Base-by-base conservation (phyloP, 2,329 filamentous ascomycete genomes). In the Colletotrichum theobromicola region DNA sequence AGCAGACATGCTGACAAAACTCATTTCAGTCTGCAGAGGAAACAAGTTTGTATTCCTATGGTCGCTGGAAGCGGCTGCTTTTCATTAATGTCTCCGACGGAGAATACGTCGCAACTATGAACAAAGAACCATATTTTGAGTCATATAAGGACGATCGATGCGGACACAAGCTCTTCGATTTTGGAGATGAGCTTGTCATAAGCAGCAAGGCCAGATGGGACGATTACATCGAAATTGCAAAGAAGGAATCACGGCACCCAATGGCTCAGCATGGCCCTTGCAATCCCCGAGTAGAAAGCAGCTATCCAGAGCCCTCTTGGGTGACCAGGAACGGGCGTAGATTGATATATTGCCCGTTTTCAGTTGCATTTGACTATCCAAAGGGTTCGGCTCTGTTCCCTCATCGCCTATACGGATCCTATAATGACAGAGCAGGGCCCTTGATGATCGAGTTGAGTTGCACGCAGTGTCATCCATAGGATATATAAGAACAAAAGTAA, bases 191-290 rank as follows among this genome's bases (percentile, higher is more conserved):
- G n/a, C n/a, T n/a, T n/a, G n/a, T n/a, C n/a, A n/a, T n/a, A n/a
- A n/a, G n/a, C n/a, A n/a, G n/a, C n/a, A n/a, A n/a, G n/a, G n/a
- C n/a, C n/a, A n/a, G n/a, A n/a, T n/a, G n/a, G n/a, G n/a, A n/a
- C n/a, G n/a, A n/a, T n/a, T n/a, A n/a, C 0, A 3, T 46, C 18
- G 3, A 46, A 4, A 5, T 12, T 18, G 5, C 37, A 46, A n/a
- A 18, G 1, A 12, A n/a, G n/a, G 18, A 6, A 5, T n/a, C 37
- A 4, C 0, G 4, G 1, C 5, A n/a, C 5, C 9, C 9, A 8
- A n/a, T 46, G n/a, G 4, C 37, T 6, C 9, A 46, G 12, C 10
- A 46, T 2, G 2, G 1, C 2, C 37, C 37, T n/a, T 46, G 37
- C 9, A 46, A 46, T n/a, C 5, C n/a, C 18, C 10, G 10, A 9